These are phyloP conservation scores for Picea glauca DNA, from an alignment of 75 land plant species.

Conservation along the genomic window DNA sequence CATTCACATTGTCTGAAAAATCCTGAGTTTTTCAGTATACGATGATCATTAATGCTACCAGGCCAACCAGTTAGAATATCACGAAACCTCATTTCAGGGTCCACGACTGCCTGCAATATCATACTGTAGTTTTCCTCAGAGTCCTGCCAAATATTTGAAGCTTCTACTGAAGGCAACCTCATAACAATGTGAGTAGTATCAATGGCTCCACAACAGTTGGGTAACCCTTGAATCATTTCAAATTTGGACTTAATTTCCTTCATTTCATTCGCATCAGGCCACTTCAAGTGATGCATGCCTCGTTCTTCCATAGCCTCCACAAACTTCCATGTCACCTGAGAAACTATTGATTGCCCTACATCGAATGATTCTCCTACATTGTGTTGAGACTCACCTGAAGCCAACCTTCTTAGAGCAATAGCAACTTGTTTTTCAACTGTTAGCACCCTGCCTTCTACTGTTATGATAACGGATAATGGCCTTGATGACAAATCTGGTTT, in stretches of 20 bases:
- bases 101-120: constrained; percentile 80
- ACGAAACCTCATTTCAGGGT: constrained; percentile 70
- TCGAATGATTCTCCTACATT: constrained; percentile 79
- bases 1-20: constrained; percentile 67
- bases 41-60: constrained; percentile 66
- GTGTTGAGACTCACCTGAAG: constrained; percentile 86
- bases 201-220: constrained; percentile 89
- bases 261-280: constrained; percentile 58
- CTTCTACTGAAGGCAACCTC: constrained; percentile 81
- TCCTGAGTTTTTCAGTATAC: constrained; percentile 59
- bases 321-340: constrained; percentile 89
- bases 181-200: constrained; percentile 88
- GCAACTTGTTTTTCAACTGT: constrained; percentile 95
- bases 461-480: constrained; percentile 72
- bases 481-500: constrained; percentile 72
- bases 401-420: constrained; percentile 78
- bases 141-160: constrained; percentile 88
- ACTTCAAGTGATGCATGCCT: constrained; percentile 76
- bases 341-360: constrained; percentile 89
- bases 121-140: constrained; percentile 80
- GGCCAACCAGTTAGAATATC: constrained; percentile 93
- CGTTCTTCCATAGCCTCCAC: constrained; percentile 84
- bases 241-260: constrained; percentile 57
- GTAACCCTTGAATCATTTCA: constrained; percentile 53
- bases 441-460: constrained; percentile 82